Conservation (phyloP, 306 rosid species). For the Mimosa bimucronata region DNA sequence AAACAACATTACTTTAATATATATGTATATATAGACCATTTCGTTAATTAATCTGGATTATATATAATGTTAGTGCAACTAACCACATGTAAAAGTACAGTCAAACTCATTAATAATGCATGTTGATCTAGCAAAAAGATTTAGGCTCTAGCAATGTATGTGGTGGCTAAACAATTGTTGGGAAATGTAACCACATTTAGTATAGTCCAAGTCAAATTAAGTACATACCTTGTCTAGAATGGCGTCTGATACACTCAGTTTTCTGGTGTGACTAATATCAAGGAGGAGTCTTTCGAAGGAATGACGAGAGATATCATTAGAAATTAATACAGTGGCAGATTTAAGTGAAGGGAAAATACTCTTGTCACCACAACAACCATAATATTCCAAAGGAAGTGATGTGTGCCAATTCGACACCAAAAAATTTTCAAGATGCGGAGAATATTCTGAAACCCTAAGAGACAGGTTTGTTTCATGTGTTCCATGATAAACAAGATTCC, state of each 20-base stretch:
- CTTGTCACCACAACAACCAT: neutral
- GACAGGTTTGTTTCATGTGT: neutral
- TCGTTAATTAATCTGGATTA: too few species aligned
- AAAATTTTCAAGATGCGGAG: neutral
- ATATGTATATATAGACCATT: too few species aligned
- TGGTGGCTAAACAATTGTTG: too few species aligned
- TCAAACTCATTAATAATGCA: too few species aligned
- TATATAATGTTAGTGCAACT: too few species aligned
- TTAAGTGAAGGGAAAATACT: neutral
- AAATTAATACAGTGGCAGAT: neutral
- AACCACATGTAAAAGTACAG: too few species aligned
- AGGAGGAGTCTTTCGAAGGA: neutral
- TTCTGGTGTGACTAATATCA: neutral
- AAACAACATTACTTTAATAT: too few species aligned
- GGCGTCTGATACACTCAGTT: neutral
- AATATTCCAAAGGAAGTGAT: neutral
- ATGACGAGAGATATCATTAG: neutral
- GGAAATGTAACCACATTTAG: too few species aligned
- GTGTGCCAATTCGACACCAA: neutral
- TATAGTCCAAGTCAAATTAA: neutral
- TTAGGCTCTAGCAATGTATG: too few species aligned
- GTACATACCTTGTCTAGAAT: neutral
- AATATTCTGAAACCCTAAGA: neutral
- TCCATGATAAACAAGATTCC: neutral
- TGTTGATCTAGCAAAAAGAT: too few species aligned